Base-by-base conservation (phyloP, 352 stramenopile species). In the Globisporangium acanthophoron region DNA sequence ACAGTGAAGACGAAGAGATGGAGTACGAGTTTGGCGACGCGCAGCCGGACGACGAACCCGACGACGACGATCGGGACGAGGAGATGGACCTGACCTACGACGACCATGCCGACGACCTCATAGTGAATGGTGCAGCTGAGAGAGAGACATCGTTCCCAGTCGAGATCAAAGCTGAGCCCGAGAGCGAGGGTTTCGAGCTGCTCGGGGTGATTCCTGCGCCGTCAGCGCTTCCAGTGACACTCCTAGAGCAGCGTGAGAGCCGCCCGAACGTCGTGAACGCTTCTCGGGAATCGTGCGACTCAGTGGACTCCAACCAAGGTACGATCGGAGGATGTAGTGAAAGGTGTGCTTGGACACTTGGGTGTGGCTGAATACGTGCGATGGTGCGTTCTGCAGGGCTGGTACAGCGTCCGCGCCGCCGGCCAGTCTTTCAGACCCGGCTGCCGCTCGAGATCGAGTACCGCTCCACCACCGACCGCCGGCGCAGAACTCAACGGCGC, bases 371-470 rank as follows among this genome's bases (percentile, higher is more conserved):
- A 41, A 15, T 9, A 15, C 35, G n/a, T 29, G 43, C 43, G 4
- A 5, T 48, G 21, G 8, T 20, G 5, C 8, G n/a, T 29, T 49
- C 5, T 58, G 9, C 40, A 59, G 54, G 33, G 13, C 15, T 37
- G 8, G 24, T 50, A 15, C 46, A 45, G 39, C 5, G 15, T 12
- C 40, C 29, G 11, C 52, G 50, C 20, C 44, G 9, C 4, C 44
- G 44, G 15, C 49, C 56, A 6, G 33, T 86, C 24, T 71, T 86
- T 50, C 76, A 75, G 47, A 80, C 78, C 6, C 85, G 87, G 35
- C 61, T 90, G 7, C 80, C 80, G 15, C 59, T 90, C 41, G 47
- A 76, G 61, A 71, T 90, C 27, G 74, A 88, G 49, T 77, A 84
- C 47, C 73, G 68, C 0, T 85, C 74, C 64, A 73, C 70, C 13